phyloP scores from a whole-genome alignment of 768 basidiomycete genomes.

The Rubroboletus satanas region DNA sequence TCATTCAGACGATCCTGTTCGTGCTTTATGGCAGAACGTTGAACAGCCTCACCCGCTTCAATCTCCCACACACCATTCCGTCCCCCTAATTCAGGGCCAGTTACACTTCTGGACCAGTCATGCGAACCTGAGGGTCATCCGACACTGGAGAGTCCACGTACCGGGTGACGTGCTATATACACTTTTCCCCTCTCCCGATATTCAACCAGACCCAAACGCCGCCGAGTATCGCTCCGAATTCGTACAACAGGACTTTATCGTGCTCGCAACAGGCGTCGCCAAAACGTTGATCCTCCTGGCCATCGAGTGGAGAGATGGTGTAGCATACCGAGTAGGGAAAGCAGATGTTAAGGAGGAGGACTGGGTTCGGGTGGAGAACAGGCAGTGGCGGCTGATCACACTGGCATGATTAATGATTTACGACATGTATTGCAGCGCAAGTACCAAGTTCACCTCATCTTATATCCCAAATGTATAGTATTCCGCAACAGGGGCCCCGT shows the following conservation, averaged over 20 bases:
- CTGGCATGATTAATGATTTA: constrained; percentile 7
- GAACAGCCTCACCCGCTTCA: not conserved
- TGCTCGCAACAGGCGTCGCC: not conserved
- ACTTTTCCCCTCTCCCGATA: not conserved
- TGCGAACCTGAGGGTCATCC: not conserved
- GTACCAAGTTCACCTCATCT: not conserved
- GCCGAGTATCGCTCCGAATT: not conserved
- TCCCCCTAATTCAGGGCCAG: not conserved
- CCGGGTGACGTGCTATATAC: not conserved
- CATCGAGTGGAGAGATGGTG: constrained; percentile 11
- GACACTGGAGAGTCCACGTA: not conserved
- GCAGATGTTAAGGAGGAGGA: not conserved
- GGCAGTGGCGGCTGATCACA: constrained; percentile 10
- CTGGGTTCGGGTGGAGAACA: constrained; percentile 8
- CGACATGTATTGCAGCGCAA: not conserved
- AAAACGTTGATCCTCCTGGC: constrained; percentile 5
- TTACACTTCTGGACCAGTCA: constrained; percentile 16
- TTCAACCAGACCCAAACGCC: not conserved
- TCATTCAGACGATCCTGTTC: not conserved
- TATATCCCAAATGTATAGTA: not conserved
- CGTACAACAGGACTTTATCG: constrained; percentile 10
- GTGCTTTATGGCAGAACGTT: not conserved
- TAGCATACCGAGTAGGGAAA: constrained; percentile 15
- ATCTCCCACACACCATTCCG: not conserved
- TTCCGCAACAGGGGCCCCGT: too few species aligned